A percentile compares a stretch with the other conserved stretches of the same genome.
Conservation (phyloP, 2,329 filamentous ascomycete species). For the Cercospora brassicicola region DNA sequence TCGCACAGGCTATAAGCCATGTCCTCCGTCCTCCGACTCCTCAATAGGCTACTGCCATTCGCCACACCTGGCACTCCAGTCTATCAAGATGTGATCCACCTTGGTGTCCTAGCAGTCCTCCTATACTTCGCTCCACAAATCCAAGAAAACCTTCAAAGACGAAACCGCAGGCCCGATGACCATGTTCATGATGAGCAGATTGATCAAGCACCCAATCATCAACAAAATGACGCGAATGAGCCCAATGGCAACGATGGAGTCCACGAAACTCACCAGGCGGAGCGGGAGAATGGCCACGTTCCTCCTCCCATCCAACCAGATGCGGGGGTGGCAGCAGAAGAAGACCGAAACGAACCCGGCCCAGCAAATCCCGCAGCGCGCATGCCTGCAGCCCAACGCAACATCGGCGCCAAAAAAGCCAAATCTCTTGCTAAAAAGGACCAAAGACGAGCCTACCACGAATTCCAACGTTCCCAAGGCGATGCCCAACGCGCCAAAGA, state of each 20-base stretch:
- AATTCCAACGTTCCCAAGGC: slow-evolving; percentile 52
- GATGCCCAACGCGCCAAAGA: slow-evolving; percentile 48
- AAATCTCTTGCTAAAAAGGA: slow-evolving; percentile 50
- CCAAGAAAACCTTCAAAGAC: slow-evolving; percentile 40
- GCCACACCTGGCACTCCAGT: slow-evolving; percentile 50
- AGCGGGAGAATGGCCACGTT: background rate
- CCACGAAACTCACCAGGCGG: background rate
- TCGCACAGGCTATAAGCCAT: slow-evolving; percentile 19
- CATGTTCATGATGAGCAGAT: slow-evolving; percentile 6
- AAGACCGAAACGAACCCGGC: slow-evolving; percentile 24
- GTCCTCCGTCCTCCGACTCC: slow-evolving; percentile 27
- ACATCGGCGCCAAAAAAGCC: slow-evolving; percentile 52
- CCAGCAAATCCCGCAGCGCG: slow-evolving; percentile 35
- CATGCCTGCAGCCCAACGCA: slow-evolving; percentile 25
- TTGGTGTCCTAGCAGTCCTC: slow-evolving; percentile 45
- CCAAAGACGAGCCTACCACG: slow-evolving; percentile 49
- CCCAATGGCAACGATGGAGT: background rate
- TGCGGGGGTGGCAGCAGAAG: background rate
- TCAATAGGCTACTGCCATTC: slow-evolving; percentile 52
- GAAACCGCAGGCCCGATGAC: background rate
- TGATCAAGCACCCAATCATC: background rate
- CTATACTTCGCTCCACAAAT: slow-evolving; percentile 52
- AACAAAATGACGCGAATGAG: background rate
- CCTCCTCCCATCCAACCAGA: background rate
- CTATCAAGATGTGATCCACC: slow-evolving; percentile 50